phyloP scores from a whole-genome alignment of 495 filamentous ascomycete genomes.

The Aspergillus egyptiacus region DNA sequence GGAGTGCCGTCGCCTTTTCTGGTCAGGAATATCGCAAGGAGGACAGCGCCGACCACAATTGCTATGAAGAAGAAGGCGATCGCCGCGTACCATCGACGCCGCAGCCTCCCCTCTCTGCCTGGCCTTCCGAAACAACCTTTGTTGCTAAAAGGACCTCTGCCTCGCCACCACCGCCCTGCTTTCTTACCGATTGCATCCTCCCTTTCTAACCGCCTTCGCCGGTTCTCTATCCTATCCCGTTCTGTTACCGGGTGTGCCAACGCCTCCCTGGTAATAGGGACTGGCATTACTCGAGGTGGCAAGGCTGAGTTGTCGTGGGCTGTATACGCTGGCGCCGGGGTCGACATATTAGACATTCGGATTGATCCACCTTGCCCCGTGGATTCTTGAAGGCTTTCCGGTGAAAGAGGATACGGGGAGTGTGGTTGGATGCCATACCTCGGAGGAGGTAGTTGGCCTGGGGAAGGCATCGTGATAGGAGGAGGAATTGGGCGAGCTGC shows the following conservation, averaged over 20 bases:
- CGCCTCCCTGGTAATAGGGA: constrained; percentile 19
- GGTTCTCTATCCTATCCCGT: constrained; percentile 45
- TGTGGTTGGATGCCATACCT: constrained; percentile 15
- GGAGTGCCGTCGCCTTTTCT: constrained; percentile 37
- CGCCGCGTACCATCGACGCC: constrained; percentile 54
- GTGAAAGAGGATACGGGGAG: constrained; percentile 34
- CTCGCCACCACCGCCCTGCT: constrained; percentile 54
- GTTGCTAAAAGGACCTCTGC: constrained; percentile 51
- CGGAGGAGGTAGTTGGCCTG: constrained; percentile 27
- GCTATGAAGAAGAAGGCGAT: constrained; percentile 48
- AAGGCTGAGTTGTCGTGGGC: constrained; percentile 16
- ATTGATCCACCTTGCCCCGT: constrained; percentile 41
- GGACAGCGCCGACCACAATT: constrained; percentile 53
- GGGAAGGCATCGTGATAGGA: constrained; percentile 14
- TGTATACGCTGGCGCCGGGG: constrained; percentile 32
- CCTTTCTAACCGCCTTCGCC: constrained; percentile 54
- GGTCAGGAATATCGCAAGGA: constrained; percentile 56
- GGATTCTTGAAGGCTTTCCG: constrained; percentile 32
- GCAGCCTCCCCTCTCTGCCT: constrained; percentile 55
- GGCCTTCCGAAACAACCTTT: constrained; percentile 59
- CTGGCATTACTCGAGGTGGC: constrained; percentile 23
- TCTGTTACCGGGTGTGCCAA: constrained; percentile 24
- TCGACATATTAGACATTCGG: constrained; percentile 40
- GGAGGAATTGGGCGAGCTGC: constrained; percentile 6
- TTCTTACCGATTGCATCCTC: constrained; percentile 54